Percentiles rank a stretch among this genome's conserved stretches.
Evolutionary conservation across 2,329 filamentous ascomycete genomes (phyloP).

Genomic region (Colletotrichum sp.): DNA sequence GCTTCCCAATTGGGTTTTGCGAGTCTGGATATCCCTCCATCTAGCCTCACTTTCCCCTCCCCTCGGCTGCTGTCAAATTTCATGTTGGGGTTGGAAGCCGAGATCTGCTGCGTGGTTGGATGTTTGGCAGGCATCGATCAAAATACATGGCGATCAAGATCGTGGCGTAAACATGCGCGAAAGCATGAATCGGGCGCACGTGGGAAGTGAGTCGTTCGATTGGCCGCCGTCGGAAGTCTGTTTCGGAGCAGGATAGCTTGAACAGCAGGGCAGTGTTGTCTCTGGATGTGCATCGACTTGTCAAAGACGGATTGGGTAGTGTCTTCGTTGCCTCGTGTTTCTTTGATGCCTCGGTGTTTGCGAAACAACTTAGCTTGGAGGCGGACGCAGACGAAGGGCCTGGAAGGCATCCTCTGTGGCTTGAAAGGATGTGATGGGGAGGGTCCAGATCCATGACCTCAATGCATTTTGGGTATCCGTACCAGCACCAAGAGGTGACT

Average conservation of each 20-base stretch:
- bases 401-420: neutral
- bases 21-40: neutral
- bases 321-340: neutral
- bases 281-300: neutral
- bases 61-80: slow-evolving; percentile 4
- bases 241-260: neutral
- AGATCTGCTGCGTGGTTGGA: neutral
- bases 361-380: neutral
- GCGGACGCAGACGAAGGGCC: neutral
- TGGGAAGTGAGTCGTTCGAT: slow-evolving; percentile 5
- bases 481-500: neutral
- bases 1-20: neutral
- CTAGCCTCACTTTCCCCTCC: neutral
- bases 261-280: neutral
- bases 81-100: neutral
- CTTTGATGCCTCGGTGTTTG: slow-evolving; percentile 1
- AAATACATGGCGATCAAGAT: neutral
- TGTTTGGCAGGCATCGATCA: neutral
- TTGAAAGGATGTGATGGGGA: neutral
- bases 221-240: slow-evolving; percentile 8
- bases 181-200: neutral
- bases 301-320: neutral
- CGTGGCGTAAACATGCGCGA: neutral
- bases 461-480: neutral
- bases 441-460: neutral